Conservation (phyloP, 2,329 filamentous ascomycete genomes). For the Pestalotiopsis sp. region DNA sequence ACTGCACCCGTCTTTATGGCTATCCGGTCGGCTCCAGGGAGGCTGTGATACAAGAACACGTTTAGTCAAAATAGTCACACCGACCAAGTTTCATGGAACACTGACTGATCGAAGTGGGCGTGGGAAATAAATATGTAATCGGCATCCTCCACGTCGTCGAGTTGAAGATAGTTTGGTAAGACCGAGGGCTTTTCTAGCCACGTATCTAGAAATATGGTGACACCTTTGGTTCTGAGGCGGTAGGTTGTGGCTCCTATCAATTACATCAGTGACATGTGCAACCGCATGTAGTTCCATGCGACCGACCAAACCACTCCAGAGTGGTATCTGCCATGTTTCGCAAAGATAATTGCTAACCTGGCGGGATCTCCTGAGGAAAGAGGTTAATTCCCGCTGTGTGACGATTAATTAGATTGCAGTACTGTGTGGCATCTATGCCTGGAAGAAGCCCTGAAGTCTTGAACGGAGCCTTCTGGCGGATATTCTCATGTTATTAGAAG, state of each 20-base stretch:
- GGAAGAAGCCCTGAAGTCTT: neutral
- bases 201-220: neutral
- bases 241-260: neutral
- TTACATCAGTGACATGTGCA: neutral
- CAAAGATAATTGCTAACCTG: neutral
- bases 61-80: neutral
- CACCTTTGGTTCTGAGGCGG: neutral
- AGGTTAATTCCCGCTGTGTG: too few relatives aligned
- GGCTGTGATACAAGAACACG: constrained; percentile 11
- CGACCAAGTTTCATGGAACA: neutral
- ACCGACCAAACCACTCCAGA: neutral
- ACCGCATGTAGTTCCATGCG: neutral
- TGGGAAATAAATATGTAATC: neutral
- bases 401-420: neutral
- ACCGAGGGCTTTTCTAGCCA: neutral
- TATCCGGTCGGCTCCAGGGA: constrained; percentile 28
- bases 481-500: neutral
- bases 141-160: neutral
- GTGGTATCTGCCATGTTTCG: neutral
- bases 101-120: neutral
- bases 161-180: neutral
- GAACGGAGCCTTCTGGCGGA: neutral
- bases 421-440: neutral
- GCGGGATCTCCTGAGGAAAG: too few relatives aligned
- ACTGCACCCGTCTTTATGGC: constrained; percentile 27